phyloP scores from a whole-genome alignment of 768 basidiomycete genomes.

The Tricholoma sp. region DNA sequence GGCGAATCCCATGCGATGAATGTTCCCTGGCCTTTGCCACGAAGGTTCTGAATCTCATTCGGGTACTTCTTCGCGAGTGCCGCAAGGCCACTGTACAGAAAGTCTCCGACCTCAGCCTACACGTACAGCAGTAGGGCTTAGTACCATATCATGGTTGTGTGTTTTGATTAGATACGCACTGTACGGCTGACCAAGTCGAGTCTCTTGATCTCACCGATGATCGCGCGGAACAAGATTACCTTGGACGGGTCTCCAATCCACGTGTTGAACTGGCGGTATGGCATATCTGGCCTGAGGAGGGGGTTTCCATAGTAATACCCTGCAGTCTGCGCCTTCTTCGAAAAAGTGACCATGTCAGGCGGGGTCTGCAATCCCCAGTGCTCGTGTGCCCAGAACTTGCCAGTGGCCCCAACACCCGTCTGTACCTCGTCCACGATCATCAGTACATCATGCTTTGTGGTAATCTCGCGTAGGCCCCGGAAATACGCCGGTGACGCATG shows the following conservation, averaged over 20 bases:
- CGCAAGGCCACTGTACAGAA: background rate
- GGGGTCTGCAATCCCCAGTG: background rate
- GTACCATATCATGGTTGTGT: background rate
- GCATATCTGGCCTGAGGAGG: background rate
- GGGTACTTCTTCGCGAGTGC: background rate
- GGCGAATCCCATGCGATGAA: background rate
- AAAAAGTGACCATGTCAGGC: background rate
- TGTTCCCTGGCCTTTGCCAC: background rate
- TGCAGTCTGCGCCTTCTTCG: background rate
- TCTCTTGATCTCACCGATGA: background rate
- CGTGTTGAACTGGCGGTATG: background rate
- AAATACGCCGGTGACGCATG: conserved; percentile 80
- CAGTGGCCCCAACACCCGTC: conserved; percentile 86
- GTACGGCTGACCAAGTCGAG: background rate
- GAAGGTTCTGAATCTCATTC: background rate
- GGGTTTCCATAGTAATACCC: background rate
- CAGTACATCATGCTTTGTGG: conserved; percentile 81
- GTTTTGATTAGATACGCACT: background rate
- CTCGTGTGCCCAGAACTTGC: conserved; percentile 34
- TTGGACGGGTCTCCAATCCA: background rate
- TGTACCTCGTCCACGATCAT: conserved; percentile 88
- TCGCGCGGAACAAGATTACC: background rate
- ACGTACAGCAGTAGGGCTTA: background rate
- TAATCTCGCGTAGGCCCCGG: conserved; percentile 74
- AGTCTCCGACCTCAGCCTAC: background rate